Conservation (phyloP, 768 basidiomycete species). For the Lactifluus echinatus region DNA sequence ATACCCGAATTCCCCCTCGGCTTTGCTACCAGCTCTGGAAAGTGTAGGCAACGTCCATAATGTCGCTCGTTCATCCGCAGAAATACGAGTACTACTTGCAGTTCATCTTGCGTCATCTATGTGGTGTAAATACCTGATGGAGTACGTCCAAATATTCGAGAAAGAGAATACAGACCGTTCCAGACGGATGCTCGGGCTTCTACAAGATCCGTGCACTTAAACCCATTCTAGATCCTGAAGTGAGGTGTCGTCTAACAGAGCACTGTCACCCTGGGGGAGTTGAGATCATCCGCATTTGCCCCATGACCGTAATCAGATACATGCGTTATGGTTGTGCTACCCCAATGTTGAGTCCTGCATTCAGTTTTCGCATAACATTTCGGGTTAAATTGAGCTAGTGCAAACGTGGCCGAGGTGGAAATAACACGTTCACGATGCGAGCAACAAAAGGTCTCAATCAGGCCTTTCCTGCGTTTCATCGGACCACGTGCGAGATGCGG, state of each 20-base stretch:
- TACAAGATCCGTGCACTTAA: neutral
- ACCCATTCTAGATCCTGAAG: neutral
- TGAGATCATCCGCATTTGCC: too few relatives aligned
- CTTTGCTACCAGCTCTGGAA: neutral
- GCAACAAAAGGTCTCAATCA: neutral
- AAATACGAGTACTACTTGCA: neutral
- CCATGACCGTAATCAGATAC: too few relatives aligned
- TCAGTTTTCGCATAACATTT: neutral
- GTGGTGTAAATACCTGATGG: neutral
- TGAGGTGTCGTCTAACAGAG: too few relatives aligned
- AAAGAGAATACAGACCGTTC: neutral
- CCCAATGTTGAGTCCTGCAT: neutral
- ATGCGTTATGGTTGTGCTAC: neutral
- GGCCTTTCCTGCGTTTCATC: neutral
- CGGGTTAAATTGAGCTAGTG: neutral
- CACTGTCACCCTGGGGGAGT: too few relatives aligned
- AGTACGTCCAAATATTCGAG: neutral
- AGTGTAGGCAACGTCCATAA: neutral
- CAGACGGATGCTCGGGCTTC: neutral
- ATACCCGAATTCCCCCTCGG: neutral
- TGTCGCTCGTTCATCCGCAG: neutral
- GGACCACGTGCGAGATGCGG: neutral
- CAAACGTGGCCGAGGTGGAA: neutral
- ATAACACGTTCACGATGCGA: neutral
- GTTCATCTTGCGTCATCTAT: neutral